Conservation (phyloP, 371 early-diverging fungal species). For the Synchytrium microbalum region DNA sequence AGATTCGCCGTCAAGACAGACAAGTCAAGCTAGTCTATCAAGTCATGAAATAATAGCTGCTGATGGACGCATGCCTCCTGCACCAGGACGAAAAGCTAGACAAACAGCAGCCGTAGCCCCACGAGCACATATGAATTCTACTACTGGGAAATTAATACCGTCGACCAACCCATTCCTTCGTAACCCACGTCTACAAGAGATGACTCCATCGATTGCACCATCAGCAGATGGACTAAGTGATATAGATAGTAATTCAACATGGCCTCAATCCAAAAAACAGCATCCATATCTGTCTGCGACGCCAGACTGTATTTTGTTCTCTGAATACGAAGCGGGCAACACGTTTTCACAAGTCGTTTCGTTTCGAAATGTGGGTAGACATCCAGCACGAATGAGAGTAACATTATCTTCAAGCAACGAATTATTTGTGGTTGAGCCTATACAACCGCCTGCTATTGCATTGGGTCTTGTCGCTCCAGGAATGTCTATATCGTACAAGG, state of each 20-base stretch:
- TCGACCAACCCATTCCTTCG: not conserved
- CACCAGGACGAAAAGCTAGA: not conserved
- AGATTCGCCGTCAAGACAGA: not conserved
- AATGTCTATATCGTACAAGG: slow-evolving; percentile 27
- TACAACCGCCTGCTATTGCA: slow-evolving; percentile 34
- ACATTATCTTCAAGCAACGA: slow-evolving; percentile 11
- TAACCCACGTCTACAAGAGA: not conserved
- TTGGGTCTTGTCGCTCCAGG: slow-evolving; percentile 45
- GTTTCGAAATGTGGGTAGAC: slow-evolving; percentile 31
- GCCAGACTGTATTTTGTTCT: slow-evolving; percentile 29
- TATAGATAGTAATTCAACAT: not conserved
- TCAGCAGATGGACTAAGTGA: not conserved
- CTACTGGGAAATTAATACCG: too few relatives aligned
- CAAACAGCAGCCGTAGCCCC: not conserved
- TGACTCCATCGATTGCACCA: not conserved
- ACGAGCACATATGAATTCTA: not conserved
- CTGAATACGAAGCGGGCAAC: slow-evolving; percentile 31
- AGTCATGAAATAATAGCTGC: not conserved
- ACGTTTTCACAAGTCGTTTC: slow-evolving; percentile 27
- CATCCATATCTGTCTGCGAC: slow-evolving; percentile 3
- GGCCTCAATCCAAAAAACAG: not conserved
- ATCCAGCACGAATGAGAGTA: slow-evolving; percentile 27
- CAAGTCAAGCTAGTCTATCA: not conserved
- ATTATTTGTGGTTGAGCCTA: slow-evolving; percentile 23
- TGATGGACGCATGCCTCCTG: not conserved